Evolutionary conservation across 805 yeast genomes (phyloP).

Genomic region (Wickerhamiella qilinensis): DNA sequence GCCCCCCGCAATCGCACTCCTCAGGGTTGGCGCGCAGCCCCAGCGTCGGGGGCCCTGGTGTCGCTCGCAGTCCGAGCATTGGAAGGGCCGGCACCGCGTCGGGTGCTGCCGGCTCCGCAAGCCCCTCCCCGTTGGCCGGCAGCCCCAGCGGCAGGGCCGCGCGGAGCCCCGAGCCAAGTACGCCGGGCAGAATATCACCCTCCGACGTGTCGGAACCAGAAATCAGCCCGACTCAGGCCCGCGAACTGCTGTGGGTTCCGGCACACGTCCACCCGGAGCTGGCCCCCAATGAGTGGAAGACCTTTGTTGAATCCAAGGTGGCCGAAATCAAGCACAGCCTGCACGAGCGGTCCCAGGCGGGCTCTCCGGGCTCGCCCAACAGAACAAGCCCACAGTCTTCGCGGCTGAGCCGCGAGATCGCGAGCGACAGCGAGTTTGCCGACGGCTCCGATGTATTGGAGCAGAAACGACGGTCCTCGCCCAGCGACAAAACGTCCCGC

Average conservation of each 20-base stretch:
- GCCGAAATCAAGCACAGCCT: slow-evolving; percentile 18
- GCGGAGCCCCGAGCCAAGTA: no score
- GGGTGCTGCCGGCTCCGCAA: no score
- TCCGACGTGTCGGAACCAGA: no score
- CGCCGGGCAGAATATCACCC: no score
- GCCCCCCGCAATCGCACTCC: no score
- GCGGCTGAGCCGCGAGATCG: slow-evolving; percentile 21
- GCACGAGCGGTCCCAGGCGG: background rate
- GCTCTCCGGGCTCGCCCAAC: background rate
- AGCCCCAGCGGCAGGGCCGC: no score
- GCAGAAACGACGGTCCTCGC: slow-evolving; percentile 12
- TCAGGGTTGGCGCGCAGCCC: no score
- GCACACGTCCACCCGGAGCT: slow-evolving; percentile 86
- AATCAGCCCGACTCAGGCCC: background rate
- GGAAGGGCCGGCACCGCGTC: no score
- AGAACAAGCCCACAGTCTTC: slow-evolving; percentile 9
- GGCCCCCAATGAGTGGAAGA: slow-evolving; percentile 66
- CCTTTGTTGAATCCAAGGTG: slow-evolving; percentile 25
- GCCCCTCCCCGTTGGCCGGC: no score
- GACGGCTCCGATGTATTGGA: slow-evolving; percentile 22
- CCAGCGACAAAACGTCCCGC: slow-evolving; percentile 6
- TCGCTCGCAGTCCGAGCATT: no score
- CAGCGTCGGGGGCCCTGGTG: no score
- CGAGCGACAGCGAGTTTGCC: slow-evolving; percentile 19
- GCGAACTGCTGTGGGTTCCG: slow-evolving; percentile 75